A percentile compares a stretch with the other conserved stretches of the same genome.
Conservation (phyloP, 495 filamentous ascomycete genomes). For the Poronia punctata region DNA sequence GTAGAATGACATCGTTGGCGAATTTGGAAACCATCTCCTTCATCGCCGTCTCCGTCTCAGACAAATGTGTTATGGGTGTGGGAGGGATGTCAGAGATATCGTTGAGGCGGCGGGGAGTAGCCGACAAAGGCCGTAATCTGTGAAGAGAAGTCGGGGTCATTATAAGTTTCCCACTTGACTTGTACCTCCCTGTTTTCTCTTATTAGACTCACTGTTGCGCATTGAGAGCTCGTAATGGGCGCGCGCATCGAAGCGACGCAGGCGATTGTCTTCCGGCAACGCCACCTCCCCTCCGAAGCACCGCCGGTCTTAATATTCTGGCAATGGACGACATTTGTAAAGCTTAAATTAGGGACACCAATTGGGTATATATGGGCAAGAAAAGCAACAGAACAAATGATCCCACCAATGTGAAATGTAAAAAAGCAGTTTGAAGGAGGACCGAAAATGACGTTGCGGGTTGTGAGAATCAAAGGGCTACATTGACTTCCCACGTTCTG, state of each 20-base stretch:
- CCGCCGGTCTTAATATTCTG: conserved; percentile 61
- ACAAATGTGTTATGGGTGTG: conserved; percentile 88
- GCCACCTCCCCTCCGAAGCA: conserved; percentile 45
- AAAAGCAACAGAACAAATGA: no score
- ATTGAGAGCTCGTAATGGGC: conserved; percentile 20
- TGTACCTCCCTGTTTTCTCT: neutral
- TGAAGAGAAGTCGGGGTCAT: conserved; percentile 12
- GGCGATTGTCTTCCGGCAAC: conserved; percentile 41
- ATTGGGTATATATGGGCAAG: conserved; percentile 3
- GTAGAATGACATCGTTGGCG: conserved; percentile 77
- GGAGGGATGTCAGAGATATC: conserved; percentile 70
- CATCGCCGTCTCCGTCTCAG: conserved; percentile 86
- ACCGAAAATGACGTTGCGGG: no score
- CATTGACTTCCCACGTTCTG: conserved; percentile 11
- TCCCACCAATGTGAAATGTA: no score
- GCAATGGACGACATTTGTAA: conserved; percentile 60
- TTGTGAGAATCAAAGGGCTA: no score
- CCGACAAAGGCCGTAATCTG: conserved; percentile 57
- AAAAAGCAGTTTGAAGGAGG: no score
- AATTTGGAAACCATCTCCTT: conserved; percentile 86
- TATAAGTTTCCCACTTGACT: neutral
- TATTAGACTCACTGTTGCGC: conserved; percentile 38
- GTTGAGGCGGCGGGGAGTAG: conserved; percentile 51
- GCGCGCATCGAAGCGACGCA: conserved; percentile 35
- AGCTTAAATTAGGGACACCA: no score